A percentile compares a stretch with the other conserved stretches of the same genome.
phyloP scores from a whole-genome alignment of 805 yeast species.

The Wickerhamomyces strasburgensis region DNA sequence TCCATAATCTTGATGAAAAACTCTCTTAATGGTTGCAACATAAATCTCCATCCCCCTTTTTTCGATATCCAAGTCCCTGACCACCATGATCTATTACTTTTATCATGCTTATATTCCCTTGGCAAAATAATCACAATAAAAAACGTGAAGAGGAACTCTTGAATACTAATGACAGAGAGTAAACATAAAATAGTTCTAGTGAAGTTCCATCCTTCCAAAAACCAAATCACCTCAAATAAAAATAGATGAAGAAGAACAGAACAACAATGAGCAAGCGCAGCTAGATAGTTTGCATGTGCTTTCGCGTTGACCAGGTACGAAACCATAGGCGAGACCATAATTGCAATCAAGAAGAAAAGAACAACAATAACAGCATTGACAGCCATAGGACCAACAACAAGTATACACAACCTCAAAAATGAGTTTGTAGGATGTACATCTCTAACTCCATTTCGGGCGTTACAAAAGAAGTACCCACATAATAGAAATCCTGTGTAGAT shows the following conservation, averaged over 20 bases:
- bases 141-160: conserved; percentile 50
- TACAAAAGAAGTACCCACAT: conserved; percentile 73
- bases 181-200: conserved; percentile 57
- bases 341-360: conserved; percentile 38
- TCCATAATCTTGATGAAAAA: conserved; percentile 59
- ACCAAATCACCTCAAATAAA: conserved; percentile 60
- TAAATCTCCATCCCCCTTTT: conserved; percentile 54
- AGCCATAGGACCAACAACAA: conserved; percentile 45
- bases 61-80: conserved; percentile 66
- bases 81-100: conserved; percentile 72
- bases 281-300: conserved; percentile 38
- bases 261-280: conserved; percentile 49
- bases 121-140: conserved; percentile 48
- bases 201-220: conserved; percentile 63
- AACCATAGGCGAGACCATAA: conserved; percentile 43
- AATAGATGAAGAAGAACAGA: conserved; percentile 49
- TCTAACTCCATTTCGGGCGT: conserved; percentile 79
- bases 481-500: conserved; percentile 64
- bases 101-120: conserved; percentile 57
- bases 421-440: conserved; percentile 49
- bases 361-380: conserved; percentile 29
- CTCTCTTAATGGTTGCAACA: conserved; percentile 64
- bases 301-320: conserved; percentile 18
- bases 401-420: conserved; percentile 52
- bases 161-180: conserved; percentile 50